A percentile compares a stretch with the other conserved stretches of the same genome.
These are phyloP conservation scores for Neofusicoccum parvum DNA, from an alignment of 2,329 filamentous ascomycete species.

Conservation along the genomic window DNA sequence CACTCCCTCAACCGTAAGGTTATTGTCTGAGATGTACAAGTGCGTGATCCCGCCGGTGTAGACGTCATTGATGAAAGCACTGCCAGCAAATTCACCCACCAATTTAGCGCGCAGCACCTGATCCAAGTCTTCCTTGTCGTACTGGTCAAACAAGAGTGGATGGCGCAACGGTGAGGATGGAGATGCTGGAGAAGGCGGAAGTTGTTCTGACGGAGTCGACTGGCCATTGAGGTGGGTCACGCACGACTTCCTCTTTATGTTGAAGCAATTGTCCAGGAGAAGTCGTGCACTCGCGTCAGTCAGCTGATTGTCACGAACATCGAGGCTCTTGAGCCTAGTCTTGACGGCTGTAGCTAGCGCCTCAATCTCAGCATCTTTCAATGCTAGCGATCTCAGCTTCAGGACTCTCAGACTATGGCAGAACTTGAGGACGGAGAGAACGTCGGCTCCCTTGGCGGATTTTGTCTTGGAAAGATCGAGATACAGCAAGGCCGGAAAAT, in stretches of 20 bases:
- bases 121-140: slow-evolving; percentile 52
- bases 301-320: slow-evolving; percentile 59
- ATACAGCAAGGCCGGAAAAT: slow-evolving; percentile 59
- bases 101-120: slow-evolving; percentile 48
- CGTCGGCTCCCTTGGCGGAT: slow-evolving; percentile 50
- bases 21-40: slow-evolving; percentile 60
- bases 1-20: slow-evolving; percentile 58
- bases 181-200: slow-evolving; percentile 8
- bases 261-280: slow-evolving; percentile 56
- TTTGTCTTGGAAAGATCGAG: slow-evolving; percentile 60
- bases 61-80: slow-evolving; percentile 58
- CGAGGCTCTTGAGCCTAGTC: slow-evolving; percentile 56
- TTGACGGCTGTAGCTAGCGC: slow-evolving; percentile 56
- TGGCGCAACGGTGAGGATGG: slow-evolving; percentile 29
- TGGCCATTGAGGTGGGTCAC: slow-evolving; percentile 22
- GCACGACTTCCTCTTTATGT: slow-evolving; percentile 24
- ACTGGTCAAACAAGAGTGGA: slow-evolving; percentile 5
- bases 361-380: slow-evolving; percentile 57
- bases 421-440: slow-evolving; percentile 50
- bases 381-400: slow-evolving; percentile 56
- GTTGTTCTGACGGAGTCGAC: neutral
- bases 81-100: slow-evolving; percentile 49
- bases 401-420: slow-evolving; percentile 58
- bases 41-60: slow-evolving; percentile 61
- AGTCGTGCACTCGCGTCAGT: slow-evolving; percentile 58